Conservation (phyloP, 2,329 filamentous ascomycete genomes). For the Penicillium aurantiogriseum region DNA sequence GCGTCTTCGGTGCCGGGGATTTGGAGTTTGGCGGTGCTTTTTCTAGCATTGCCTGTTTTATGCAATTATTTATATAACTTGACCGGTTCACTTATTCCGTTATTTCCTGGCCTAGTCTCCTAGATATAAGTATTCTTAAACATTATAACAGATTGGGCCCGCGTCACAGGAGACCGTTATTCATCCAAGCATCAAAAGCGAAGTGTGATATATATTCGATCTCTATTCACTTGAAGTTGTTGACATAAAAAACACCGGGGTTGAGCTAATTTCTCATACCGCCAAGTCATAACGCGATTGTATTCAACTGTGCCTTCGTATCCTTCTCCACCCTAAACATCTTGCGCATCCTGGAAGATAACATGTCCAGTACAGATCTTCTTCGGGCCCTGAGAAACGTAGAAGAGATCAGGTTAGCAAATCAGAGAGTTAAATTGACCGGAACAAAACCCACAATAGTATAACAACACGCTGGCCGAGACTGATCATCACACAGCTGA, state of each 20-base stretch:
- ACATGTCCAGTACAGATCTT: conserved; percentile 31
- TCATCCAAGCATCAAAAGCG: not conserved
- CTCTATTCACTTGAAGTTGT: conserved; percentile 12
- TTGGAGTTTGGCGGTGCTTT: conserved; percentile 6
- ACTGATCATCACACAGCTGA: conserved; percentile 27
- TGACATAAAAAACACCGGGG: conserved; percentile 11
- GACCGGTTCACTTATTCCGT: not conserved
- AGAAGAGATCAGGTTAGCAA: conserved; percentile 1
- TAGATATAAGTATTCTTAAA: too few species aligned
- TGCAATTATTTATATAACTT: not conserved
- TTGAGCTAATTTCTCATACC: not conserved
- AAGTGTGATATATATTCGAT: conserved; percentile 8
- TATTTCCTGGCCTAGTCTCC: not conserved
- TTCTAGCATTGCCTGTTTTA: not conserved
- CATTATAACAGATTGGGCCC: not conserved
- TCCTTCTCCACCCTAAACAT: conserved; percentile 12
- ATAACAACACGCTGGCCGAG: conserved; percentile 33
- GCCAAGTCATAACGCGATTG: not conserved
- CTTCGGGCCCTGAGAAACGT: conserved; percentile 19
- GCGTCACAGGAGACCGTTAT: not conserved
- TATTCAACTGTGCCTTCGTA: not conserved
- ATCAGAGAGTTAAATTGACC: not conserved
- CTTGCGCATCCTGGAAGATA: conserved; percentile 21
- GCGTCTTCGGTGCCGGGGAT: conserved; percentile 9
- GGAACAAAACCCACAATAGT: conserved; percentile 27